phyloP scores from a whole-genome alignment of 306 rosid species.

The Ammopiptanthus mongolicus region DNA sequence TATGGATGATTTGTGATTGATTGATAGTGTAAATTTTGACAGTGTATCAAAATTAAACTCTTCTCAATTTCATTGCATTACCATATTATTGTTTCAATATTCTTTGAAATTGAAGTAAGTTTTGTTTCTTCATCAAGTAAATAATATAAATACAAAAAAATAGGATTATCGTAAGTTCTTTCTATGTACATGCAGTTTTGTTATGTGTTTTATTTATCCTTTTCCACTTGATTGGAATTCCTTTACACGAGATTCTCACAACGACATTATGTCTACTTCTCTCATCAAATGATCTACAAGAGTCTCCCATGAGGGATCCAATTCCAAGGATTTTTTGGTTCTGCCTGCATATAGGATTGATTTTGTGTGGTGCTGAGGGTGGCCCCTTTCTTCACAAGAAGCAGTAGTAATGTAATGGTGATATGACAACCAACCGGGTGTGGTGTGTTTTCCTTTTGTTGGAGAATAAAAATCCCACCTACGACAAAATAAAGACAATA shows the following conservation, averaged over 20 bases:
- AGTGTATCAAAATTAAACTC: too few relatives aligned
- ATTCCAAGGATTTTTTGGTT: not conserved
- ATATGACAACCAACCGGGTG: too few relatives aligned
- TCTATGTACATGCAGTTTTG: not conserved
- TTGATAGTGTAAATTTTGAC: too few relatives aligned
- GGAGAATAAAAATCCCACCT: too few relatives aligned
- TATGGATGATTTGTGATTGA: too few relatives aligned
- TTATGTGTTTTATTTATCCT: not conserved
- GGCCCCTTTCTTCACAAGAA: too few relatives aligned
- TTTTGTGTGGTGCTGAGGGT: not conserved
- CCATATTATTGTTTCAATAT: constrained; percentile 12
- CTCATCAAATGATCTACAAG: not conserved
- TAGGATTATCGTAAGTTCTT: not conserved
- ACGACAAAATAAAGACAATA: too few relatives aligned
- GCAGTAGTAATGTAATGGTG: too few relatives aligned
- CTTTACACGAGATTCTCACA: not conserved
- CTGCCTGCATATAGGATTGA: not conserved
- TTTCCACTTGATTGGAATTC: not conserved
- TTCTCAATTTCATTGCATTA: constrained; percentile 16
- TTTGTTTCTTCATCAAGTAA: not conserved
- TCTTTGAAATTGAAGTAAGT: constrained; percentile 24
- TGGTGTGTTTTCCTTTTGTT: too few relatives aligned
- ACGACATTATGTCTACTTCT: not conserved
- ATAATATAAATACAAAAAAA: not conserved
- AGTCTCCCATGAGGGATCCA: not conserved